These are phyloP conservation scores for Cystofilobasidium capitatum DNA, from an alignment of 768 basidiomycete species.

Conservation along the genomic window DNA sequence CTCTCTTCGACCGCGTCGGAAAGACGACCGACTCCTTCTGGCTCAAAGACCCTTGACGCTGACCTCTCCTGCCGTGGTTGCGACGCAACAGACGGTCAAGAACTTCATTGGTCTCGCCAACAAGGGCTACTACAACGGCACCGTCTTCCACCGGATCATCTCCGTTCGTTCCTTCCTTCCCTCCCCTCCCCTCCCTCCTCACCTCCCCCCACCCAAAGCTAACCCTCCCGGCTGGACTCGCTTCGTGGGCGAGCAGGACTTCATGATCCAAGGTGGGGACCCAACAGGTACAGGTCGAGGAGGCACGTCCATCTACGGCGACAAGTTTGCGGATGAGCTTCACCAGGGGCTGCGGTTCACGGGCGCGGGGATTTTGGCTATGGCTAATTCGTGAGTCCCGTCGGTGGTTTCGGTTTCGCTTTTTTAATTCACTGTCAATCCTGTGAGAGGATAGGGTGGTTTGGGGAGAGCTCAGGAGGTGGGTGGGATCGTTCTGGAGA, in stretches of 20 bases:
- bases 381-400: slow-evolving; percentile 39
- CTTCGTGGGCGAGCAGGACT: slow-evolving; percentile 51
- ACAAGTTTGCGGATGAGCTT: slow-evolving; percentile 67
- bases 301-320: slow-evolving; percentile 40
- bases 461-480: too few relatives aligned
- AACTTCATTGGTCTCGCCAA: slow-evolving; percentile 89
- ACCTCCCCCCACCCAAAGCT: not conserved
- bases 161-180: slow-evolving; percentile 47
- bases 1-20: not conserved
- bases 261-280: slow-evolving; percentile 93
- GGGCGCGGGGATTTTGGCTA: slow-evolving; percentile 85
- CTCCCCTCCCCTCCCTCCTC: not conserved
- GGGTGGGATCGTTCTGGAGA: too few relatives aligned
- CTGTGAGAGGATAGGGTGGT: too few relatives aligned
- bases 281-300: slow-evolving; percentile 93
- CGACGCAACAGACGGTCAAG: slow-evolving; percentile 63
- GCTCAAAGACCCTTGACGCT: slow-evolving; percentile 16
- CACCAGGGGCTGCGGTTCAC: slow-evolving; percentile 85
- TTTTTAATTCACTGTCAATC: too few relatives aligned
- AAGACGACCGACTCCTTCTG: slow-evolving; percentile 29
- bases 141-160: slow-evolving; percentile 85
- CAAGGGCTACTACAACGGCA: slow-evolving; percentile 83
- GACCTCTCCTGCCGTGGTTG: not conserved
- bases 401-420: too few relatives aligned
- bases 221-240: not conserved